Conservation (phyloP, 1,139 yeast species). For the Blastobotrys petasosporus region DNA sequence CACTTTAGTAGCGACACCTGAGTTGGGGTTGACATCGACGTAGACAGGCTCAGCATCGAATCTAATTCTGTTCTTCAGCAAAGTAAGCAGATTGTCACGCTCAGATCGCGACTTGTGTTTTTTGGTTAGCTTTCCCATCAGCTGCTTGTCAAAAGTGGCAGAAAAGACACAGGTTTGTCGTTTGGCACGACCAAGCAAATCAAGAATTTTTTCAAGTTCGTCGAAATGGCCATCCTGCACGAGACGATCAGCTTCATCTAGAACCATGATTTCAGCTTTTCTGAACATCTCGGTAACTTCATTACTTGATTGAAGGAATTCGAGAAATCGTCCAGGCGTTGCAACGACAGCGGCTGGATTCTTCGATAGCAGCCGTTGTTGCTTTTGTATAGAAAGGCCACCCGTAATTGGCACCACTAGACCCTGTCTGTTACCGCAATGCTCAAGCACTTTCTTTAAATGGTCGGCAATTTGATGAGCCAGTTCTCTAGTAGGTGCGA, state of each 20-base stretch:
- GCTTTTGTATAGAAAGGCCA: slow-evolving; percentile 90
- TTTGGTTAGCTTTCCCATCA: slow-evolving; percentile 65
- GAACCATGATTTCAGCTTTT: slow-evolving; percentile 61
- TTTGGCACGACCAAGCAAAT: slow-evolving; percentile 41
- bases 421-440: slow-evolving; percentile 45
- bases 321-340: slow-evolving; percentile 92
- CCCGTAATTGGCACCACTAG: slow-evolving; percentile 84
- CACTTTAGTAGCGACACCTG: slow-evolving; percentile 66
- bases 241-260: slow-evolving; percentile 97
- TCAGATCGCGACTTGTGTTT: slow-evolving; percentile 20
- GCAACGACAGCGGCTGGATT: slow-evolving; percentile 86
- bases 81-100: slow-evolving; percentile 28
- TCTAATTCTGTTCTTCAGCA: slow-evolving; percentile 34
- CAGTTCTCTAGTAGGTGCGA: slow-evolving; percentile 94
- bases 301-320: slow-evolving; percentile 59
- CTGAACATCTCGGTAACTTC: slow-evolving; percentile 47
- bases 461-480: slow-evolving; percentile 92
- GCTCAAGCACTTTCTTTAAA: slow-evolving; percentile 54
- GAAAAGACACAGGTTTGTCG: slow-evolving; percentile 94
- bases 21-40: slow-evolving; percentile 84
- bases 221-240: slow-evolving; percentile 95
- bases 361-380: slow-evolving; percentile 65
- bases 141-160: slow-evolving; percentile 84
- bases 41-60: slow-evolving; percentile 44
- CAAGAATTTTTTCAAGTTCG: slow-evolving; percentile 78